phyloP scores from a whole-genome alignment of 441 rosid genomes.

The Breynia disticha region DNA sequence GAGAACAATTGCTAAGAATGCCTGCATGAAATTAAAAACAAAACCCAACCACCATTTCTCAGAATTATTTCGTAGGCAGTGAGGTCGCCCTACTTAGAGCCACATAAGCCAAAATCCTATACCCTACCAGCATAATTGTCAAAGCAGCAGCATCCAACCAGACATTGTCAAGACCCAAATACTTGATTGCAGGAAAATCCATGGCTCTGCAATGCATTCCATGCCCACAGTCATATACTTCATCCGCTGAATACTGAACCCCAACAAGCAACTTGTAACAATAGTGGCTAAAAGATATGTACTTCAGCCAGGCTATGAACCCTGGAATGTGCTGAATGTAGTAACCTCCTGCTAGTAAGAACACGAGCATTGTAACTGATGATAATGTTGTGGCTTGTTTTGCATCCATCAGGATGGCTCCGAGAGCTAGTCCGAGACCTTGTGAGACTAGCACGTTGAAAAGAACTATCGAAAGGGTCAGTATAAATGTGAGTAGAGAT shows the following conservation, averaged over 20 bases:
- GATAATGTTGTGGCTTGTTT: constrained; percentile 75
- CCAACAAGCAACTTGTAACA: constrained; percentile 74
- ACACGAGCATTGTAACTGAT: constrained; percentile 74
- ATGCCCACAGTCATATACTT: constrained; percentile 48
- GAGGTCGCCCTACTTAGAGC: constrained; percentile 39
- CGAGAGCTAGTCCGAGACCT: constrained; percentile 74
- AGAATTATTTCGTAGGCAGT: constrained; percentile 11
- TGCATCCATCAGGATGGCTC: constrained; percentile 71
- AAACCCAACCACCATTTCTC: constrained; percentile 4
- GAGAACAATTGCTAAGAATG: neutral
- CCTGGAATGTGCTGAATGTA: constrained; percentile 72
- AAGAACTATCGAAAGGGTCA: constrained; percentile 55
- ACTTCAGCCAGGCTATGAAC: constrained; percentile 82
- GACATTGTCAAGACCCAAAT: constrained; percentile 32
- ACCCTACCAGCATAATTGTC: constrained; percentile 62
- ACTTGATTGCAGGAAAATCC: constrained; percentile 63
- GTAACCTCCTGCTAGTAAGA: constrained; percentile 76
- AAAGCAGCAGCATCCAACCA: constrained; percentile 59
- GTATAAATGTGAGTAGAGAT: constrained; percentile 40
- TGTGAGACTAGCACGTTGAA: constrained; percentile 80
- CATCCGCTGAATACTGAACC: constrained; percentile 53
- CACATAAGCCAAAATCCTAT: constrained; percentile 68
- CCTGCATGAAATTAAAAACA: neutral
- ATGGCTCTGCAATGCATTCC: constrained; percentile 51
- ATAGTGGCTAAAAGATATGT: constrained; percentile 72